A percentile compares a stretch with the other conserved stretches of the same genome.
These are phyloP conservation scores for Chaetomium fimeti DNA, from an alignment of 495 filamentous ascomycete genomes.

Conservation along the genomic window DNA sequence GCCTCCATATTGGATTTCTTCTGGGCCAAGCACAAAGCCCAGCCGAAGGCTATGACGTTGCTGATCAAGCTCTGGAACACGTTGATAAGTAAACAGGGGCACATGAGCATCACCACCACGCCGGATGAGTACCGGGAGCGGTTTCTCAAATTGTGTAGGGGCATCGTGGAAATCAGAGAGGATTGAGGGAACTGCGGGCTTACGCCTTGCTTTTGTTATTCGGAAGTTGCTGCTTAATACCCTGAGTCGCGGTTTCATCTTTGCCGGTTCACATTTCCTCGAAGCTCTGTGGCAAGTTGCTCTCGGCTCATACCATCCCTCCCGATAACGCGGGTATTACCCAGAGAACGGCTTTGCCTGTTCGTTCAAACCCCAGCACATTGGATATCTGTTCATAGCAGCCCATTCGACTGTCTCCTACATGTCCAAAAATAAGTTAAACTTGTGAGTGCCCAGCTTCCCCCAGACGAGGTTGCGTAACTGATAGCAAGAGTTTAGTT, in stretches of 20 bases:
- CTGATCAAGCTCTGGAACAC: slow-evolving; percentile 62
- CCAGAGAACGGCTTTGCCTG: too few species aligned
- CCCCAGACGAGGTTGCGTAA: too few species aligned
- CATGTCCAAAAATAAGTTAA: too few species aligned
- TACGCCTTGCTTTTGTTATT: not conserved
- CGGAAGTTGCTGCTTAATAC: too few species aligned
- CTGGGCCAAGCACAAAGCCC: slow-evolving; percentile 66
- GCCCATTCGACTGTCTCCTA: too few species aligned
- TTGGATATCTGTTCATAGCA: too few species aligned
- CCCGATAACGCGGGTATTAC: not conserved
- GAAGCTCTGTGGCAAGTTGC: not conserved
- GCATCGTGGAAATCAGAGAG: slow-evolving; percentile 52
- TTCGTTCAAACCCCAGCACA: too few species aligned
- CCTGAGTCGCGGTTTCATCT: too few species aligned
- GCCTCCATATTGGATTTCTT: slow-evolving; percentile 67
- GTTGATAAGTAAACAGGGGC: slow-evolving; percentile 52
- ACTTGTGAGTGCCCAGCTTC: too few species aligned
- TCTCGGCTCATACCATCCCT: not conserved
- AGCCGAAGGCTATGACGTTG: slow-evolving; percentile 60
- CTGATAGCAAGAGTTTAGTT: too few species aligned
- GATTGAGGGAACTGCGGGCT: not conserved
- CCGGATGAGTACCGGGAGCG: slow-evolving; percentile 63
- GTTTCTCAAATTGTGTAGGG: slow-evolving; percentile 61
- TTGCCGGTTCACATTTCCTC: too few species aligned
- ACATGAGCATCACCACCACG: slow-evolving; percentile 69